These are phyloP conservation scores for Massariosphaeria phaeospora DNA, from an alignment of 495 filamentous ascomycete genomes.

Conservation along the genomic window DNA sequence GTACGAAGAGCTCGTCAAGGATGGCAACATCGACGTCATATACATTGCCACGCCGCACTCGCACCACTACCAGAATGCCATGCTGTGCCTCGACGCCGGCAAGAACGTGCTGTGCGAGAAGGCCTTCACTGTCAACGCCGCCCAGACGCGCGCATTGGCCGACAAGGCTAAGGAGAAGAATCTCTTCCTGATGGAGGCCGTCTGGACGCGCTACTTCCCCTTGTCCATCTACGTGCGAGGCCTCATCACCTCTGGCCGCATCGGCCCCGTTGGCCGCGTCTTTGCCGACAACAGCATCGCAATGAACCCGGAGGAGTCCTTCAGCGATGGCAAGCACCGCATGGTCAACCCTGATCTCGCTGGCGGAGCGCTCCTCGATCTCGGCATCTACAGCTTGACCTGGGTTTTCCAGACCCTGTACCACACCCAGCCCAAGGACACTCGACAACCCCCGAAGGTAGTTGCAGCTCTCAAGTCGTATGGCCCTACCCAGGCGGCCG, in stretches of 20 bases:
- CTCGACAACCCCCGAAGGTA: constrained; percentile 52
- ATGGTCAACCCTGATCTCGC: constrained; percentile 88
- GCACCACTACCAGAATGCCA: constrained; percentile 90
- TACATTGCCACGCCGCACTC: constrained; percentile 95
- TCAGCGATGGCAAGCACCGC: constrained; percentile 54
- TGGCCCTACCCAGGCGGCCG: constrained; percentile 64
- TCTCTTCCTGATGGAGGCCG: constrained; percentile 96
- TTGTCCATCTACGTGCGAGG: constrained; percentile 72
- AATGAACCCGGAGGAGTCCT: constrained; percentile 42
- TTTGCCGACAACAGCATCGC: constrained; percentile 65
- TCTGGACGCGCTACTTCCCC: constrained; percentile 94
- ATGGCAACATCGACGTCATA: constrained; percentile 77
- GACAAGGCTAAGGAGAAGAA: constrained; percentile 69
- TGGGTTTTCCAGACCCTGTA: constrained; percentile 95
- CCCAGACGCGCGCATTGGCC: constrained; percentile 68
- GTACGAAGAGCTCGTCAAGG: constrained; percentile 74
- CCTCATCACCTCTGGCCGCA: constrained; percentile 60
- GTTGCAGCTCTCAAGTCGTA: constrained; percentile 67
- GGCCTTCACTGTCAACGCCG: constrained; percentile 84
- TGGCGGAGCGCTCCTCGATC: constrained; percentile 77
- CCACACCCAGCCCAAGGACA: constrained; percentile 56
- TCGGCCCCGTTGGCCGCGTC: constrained; percentile 75
- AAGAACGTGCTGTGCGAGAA: constrained; percentile 95
- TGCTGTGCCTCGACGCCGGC: constrained; percentile 74
- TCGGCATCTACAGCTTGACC: constrained; percentile 85